These are phyloP conservation scores for Talaromyces adpressus DNA, from an alignment of 495 filamentous ascomycete species.

Conservation along the genomic window DNA sequence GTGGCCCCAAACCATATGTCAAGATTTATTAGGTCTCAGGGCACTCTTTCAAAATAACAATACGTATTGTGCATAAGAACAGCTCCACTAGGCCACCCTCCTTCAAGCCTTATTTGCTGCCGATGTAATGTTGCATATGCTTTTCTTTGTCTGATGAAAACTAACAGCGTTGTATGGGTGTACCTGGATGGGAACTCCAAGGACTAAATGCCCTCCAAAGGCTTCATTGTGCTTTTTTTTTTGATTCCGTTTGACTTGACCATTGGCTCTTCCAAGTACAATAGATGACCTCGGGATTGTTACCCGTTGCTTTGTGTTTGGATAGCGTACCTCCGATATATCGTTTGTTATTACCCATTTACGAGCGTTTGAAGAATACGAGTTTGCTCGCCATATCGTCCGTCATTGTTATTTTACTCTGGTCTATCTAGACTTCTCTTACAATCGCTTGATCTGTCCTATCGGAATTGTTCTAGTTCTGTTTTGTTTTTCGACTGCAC, in stretches of 20 bases:
- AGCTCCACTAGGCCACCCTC: not conserved
- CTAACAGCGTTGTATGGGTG: not conserved
- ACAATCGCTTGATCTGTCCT: not conserved
- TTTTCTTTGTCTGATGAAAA: not conserved
- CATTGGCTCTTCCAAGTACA: not conserved
- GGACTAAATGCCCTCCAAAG: not conserved
- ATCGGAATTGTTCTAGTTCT: not conserved
- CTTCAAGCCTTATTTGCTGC: not conserved
- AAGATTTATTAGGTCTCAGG: not conserved
- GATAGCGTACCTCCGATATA: not conserved
- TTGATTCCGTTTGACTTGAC: not conserved
- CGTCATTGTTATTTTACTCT: not conserved
- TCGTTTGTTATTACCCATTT: not conserved
- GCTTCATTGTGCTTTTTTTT: not conserved
- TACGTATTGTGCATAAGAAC: not conserved
- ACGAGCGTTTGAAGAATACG: not conserved
- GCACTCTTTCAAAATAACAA: not conserved
- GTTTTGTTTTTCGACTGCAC: not conserved
- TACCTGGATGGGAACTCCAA: too few species aligned
- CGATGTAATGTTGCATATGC: not conserved
- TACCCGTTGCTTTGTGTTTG: not conserved
- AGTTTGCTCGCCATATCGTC: not conserved
- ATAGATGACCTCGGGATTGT: not conserved
- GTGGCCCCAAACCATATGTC: not conserved
- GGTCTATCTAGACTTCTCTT: not conserved